Percentiles rank a stretch among this genome's conserved stretches.
phyloP scores from a whole-genome alignment of 2,329 filamentous ascomycete species.

The Trichoderma guizhouense region DNA sequence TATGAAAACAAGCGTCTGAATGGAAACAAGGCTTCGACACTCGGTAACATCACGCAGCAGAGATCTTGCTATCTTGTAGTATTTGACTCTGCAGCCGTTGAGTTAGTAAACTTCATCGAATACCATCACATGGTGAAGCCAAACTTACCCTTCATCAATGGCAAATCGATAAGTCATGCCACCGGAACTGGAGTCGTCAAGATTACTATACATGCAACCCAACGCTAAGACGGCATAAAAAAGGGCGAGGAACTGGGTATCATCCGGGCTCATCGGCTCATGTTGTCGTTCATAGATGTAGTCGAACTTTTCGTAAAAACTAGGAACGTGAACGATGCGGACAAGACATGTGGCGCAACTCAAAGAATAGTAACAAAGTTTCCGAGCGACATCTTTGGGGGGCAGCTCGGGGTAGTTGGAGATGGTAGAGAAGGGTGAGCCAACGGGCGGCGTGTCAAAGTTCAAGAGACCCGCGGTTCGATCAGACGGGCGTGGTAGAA shows the following conservation, averaged over 20 bases:
- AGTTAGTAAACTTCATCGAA: not conserved
- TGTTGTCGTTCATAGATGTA: constrained; percentile 69
- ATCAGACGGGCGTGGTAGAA: constrained; percentile 49
- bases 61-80: constrained; percentile 64
- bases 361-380: constrained; percentile 54
- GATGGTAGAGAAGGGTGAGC: constrained; percentile 58
- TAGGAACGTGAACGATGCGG: constrained; percentile 75
- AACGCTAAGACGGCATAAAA: constrained; percentile 68
- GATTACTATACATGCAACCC: constrained; percentile 66
- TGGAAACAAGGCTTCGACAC: constrained; percentile 69
- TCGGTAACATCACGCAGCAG: constrained; percentile 64
- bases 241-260: constrained; percentile 66
- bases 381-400: constrained; percentile 52
- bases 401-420: constrained; percentile 66
- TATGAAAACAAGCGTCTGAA: constrained; percentile 76
- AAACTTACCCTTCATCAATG: constrained; percentile 53
- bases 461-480: constrained; percentile 57
- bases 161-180: constrained; percentile 47
- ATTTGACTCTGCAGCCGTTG: constrained; percentile 58
- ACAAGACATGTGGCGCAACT: constrained; percentile 57
- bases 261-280: constrained; percentile 60
- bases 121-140: not conserved
- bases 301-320: constrained; percentile 75
- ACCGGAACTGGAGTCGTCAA: constrained; percentile 52
- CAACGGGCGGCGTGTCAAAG: constrained; percentile 67